Evolutionary conservation across 306 rosid genomes (phyloP), one percentile per base, ranked within the genome.

Genomic region (Heteromeles arbutifolia): DNA sequence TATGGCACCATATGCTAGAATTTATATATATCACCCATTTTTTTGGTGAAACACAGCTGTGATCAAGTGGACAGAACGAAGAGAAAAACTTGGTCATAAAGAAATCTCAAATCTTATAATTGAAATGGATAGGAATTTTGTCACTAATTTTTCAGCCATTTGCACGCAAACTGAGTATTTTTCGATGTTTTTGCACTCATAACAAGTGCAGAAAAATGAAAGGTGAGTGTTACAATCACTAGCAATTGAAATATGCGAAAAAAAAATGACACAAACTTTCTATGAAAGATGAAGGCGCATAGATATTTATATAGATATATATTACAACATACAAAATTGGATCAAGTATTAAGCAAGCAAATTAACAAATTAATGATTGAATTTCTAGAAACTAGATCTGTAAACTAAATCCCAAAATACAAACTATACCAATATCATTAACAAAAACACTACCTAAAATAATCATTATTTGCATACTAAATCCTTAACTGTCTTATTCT

Each of bases 401-500:
- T 3, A 41, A 41, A 9, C 44, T 41, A 41, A 41, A 41, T 41
- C 25, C 22, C 11, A 73, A 53, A 62, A 31, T 19, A 3, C 17
- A 57, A 32, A 45, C 26, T 48, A 34, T 15, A 79, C 11, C 37
- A 68, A 54, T 65, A 48, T 8, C 10, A 54, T 54, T 54, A 54
- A 21, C 7, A 29, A 21, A 9, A 63, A 63, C 8, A 17, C 41
- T 22, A 11, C 10, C 32, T 10, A 15, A 26, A 18, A n/a, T 11
- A 34, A 11, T 3, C 13, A 31, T 65, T 48, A 78, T 6, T 41
- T 48, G 54, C 96, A 94, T 29, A 37, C 75, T 43, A 86, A 62
- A 69, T 74, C 84, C 43, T 79, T 81, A 73, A 90, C 32, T 26
- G 58, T 62, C 58, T 37, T 65, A n/a, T 83, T 84, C n/a, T 67